Evolutionary conservation across 192 early-diverging fungal species (phyloP), one percentile per base, ranked within the genome.

Genomic region (Oehlia diaphana): DNA sequence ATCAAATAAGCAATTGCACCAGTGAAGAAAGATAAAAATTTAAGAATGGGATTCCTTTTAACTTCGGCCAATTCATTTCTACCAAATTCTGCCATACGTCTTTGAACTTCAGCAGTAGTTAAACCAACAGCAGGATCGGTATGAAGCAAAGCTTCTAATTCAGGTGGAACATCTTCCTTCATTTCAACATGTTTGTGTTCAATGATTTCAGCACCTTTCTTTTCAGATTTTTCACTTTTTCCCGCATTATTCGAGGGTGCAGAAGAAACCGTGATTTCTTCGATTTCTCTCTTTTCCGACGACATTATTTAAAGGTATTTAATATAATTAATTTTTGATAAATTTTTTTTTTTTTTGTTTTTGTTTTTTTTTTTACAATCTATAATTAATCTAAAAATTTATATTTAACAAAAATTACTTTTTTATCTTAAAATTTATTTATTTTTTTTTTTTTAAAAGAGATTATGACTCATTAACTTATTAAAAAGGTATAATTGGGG

Each of bases 1-100:
- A 98, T 94, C 65, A 98, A 86, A 83, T 93, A 95, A 35, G 95
- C 91, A 78, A 96, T 95, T 72, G 95, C 89, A n/a, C 96, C 96
- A 9, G 90, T 90, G 80, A 97, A 97, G 84, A 95, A 97, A 13
- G 87, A 85, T 35, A 96, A 85, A 80, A 97, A 96, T 84, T 96
- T 96, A 67, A 97, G 83, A 26, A 95, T 82, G 6, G 93, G 93
- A 83, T 94, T 97, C 10, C 90, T 92, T 84, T 94, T 96, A 71
- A 90, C 88, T 83, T 98, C 96, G 2, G 93, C 87, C 65, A 94
- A 83, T 80, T 94, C 93, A 82, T 97, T 97, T 66, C 81, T 83
- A 73, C 96, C 96, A 81, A 95, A 98, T 77, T 88, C 79, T 23
- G 81, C 86, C 13, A 91, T 81, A 74, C 96, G 93, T 82, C 90